Evolutionary conservation across 2,329 filamentous ascomycete genomes (phyloP).

Genomic region (Cercospora brassicicola): DNA sequence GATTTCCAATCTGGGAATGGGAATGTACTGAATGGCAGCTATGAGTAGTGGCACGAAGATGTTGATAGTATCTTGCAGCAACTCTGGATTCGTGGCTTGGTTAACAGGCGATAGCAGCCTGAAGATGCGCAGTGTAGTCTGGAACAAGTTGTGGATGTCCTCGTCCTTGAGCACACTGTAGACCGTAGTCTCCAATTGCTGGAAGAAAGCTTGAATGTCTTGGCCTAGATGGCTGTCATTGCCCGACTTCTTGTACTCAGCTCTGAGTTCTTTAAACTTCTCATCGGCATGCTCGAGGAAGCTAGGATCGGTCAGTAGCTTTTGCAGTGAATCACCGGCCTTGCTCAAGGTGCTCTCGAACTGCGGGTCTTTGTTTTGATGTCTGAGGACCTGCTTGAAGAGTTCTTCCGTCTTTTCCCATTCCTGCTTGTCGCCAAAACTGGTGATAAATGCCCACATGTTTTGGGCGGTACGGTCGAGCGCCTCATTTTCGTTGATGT

Average conservation of each 20-base stretch:
- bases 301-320: slow-evolving; percentile 78
- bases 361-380: slow-evolving; percentile 74
- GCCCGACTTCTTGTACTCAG: slow-evolving; percentile 59
- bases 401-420: slow-evolving; percentile 74
- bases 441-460: slow-evolving; percentile 76
- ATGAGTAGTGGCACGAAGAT: slow-evolving; percentile 78
- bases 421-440: slow-evolving; percentile 70
- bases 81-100: slow-evolving; percentile 64
- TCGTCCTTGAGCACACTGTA: slow-evolving; percentile 69
- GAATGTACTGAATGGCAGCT: slow-evolving; percentile 77
- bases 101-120: slow-evolving; percentile 67
- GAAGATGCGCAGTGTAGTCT: slow-evolving; percentile 65
- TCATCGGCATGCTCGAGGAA: slow-evolving; percentile 78
- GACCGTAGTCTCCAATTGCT: slow-evolving; percentile 67
- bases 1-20: slow-evolving; percentile 86
- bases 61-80: slow-evolving; percentile 73
- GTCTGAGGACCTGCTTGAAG: slow-evolving; percentile 69
- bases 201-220: slow-evolving; percentile 71
- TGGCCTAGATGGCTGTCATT: slow-evolving; percentile 67
- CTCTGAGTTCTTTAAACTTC: slow-evolving; percentile 60
- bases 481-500: slow-evolving; percentile 70
- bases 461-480: slow-evolving; percentile 74
- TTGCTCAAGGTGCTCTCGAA: slow-evolving; percentile 77
- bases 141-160: slow-evolving; percentile 68
- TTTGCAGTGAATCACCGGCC: slow-evolving; percentile 71